Base-by-base conservation (phyloP, 805 yeast genomes). In the Torulaspora microellipsoides region DNA sequence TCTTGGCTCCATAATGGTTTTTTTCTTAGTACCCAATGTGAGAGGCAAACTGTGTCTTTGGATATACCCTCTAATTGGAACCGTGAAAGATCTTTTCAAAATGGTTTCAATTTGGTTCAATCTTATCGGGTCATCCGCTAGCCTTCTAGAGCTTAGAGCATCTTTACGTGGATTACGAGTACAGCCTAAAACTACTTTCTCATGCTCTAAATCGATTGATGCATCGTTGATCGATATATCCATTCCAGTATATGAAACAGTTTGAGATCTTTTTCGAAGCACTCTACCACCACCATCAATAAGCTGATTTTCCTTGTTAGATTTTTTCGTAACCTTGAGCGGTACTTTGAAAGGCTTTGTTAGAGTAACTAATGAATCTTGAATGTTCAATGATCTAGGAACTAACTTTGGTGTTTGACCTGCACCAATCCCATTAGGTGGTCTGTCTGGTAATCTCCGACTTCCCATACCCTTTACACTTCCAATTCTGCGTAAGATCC, bases 11-110 rank as follows among this genome's bases (percentile, higher is more conserved):
- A 86, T 66, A 1, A 77, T 70, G 1, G 80, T 75, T 49, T 79
- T 77, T 31, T 83, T 76, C 49, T 83, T 77, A 45, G 89, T 88
- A 0, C 99, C 99, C 47, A 91, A 69, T 0, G 95, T 85, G 0
- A 95, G 86, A 0, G 95, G 90, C 1, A 89, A 75, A 38, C 71
- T 62, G 12, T 59, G 61, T 27, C 64, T 49, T 23, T 53, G 57
- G 3, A 58, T 54, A 20, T 58, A 68, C 14, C 69, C 70, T 17
- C 70, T 71, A 42, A 83, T 69, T 1, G 95, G 95, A 4, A 81
- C 80, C 1, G 69, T 65, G 61, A 85, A 85, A n/a, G 75, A 69
- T 46, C 72, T 65, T 28, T 64, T 63, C 28, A 78, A 60, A 36
- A 65, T 72, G 10, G 48, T 53, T 38, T 78, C 79, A 9, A 69